Base-by-base conservation (phyloP, 78 protist genomes). In the Emiliania huxleyi region DNA sequence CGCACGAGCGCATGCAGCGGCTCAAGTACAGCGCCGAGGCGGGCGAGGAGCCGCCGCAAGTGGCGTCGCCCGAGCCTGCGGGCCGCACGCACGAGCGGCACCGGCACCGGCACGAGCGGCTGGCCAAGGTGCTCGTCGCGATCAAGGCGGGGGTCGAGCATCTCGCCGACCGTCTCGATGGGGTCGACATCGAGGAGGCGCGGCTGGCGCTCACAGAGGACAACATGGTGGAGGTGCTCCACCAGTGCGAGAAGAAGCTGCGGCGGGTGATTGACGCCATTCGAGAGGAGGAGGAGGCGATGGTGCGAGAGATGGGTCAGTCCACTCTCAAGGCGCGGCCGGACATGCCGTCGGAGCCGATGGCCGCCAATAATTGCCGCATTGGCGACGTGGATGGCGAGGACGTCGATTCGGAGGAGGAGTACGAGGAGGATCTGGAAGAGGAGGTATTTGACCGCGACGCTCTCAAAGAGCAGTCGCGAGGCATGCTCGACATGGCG, bases 131-230 rank as follows among this genome's bases (percentile, higher is more conserved):
- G n/a, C 49, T 95, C 29, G 52, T 93, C 69, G 4, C 48, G 44
- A 88, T 83, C 42, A 84, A 81, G 91, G 92, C 96, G 38, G 96
- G 96, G 45, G 42, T 95, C 43, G 90, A 91, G 81, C 93, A 93
- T 44, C 88, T 95, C 38, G 55, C 87, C 33, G 91, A 90, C 71
- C 87, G 71, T 62, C 52, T 95, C 37, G 95, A 37, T 23, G 43
- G 23, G 42, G 42, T 62, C 91, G 21, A n/a, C 52, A 0, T 90
- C 45, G 46, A 55, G 43, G 91, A 93, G 38, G 19, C 25, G n/a
- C 92, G 37, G 49, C 87, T 29, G 11, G 87, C 2, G 37, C 77
- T 38, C 15, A n/a, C 21, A 38, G 62, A 33, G 35, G 95, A 90
- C 77, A 75, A 81, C 69, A 45, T 91, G 44, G 91, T 44, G 35